These are phyloP conservation scores for Grammothele lineata DNA, from an alignment of 768 basidiomycete species.

Conservation along the genomic window DNA sequence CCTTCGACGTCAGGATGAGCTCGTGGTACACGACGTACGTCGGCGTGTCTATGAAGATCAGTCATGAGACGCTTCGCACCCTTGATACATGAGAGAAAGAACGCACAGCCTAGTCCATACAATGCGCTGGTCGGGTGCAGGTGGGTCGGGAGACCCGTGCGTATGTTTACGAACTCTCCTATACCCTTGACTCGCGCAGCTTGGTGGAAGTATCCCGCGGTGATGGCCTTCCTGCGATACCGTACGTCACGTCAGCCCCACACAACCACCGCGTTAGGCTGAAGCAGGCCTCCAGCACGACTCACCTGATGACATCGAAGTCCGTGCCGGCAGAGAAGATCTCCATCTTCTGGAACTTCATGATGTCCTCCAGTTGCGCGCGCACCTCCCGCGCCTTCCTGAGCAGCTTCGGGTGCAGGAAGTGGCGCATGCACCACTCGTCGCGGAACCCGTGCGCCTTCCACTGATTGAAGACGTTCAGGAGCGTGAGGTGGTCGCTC, in stretches of 20 bases:
- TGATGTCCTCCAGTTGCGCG: conserved; percentile 94
- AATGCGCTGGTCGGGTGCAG: conserved; percentile 95
- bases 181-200: conserved; percentile 98
- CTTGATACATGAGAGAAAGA: not conserved
- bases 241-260: no score
- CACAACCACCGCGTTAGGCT: no score
- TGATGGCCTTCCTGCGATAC: conserved; percentile 80
- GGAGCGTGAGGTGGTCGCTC: conserved; percentile 90
- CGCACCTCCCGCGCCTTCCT: conserved; percentile 95
- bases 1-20: conserved; percentile 89
- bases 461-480: conserved; percentile 99
- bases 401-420: conserved; percentile 93
- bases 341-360: conserved; percentile 98
- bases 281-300: conserved; percentile 1
- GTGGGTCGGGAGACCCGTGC: conserved; percentile 92
- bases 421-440: conserved; percentile 93
- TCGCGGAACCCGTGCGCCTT: conserved; percentile 92
- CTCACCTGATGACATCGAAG: conserved; percentile 81
- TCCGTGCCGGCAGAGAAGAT: conserved; percentile 89
- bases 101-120: conserved; percentile 91
- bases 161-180: conserved; percentile 96
- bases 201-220: conserved; percentile 98
- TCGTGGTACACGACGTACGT: conserved; percentile 98
- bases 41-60: conserved; percentile 66
- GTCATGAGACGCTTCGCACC: not conserved